Base-by-base conservation (phyloP, 2,329 filamentous ascomycete genomes). In the Annulohypoxylon truncatum region DNA sequence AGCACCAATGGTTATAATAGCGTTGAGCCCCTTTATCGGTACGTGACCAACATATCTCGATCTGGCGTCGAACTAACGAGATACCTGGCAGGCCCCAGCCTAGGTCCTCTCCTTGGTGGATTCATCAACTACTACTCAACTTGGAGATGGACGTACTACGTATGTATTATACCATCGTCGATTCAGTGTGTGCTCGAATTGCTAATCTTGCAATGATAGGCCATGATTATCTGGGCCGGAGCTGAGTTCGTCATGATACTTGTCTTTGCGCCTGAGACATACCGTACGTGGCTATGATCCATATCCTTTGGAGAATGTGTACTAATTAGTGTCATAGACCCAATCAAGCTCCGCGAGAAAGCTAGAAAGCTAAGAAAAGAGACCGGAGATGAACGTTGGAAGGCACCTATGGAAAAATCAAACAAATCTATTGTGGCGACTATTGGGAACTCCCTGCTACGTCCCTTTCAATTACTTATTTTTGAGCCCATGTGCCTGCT, bases 101-200 rank as follows among this genome's bases (percentile, higher is more conserved):
- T 88, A 2, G 88, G 89, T 0, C 87, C 88, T 0, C 69, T 90
- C 13, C 76, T 92, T 15, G 93, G 92, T 7, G 93, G 93, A 6
- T 94, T 96, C 77, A 93, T 97, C 77, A 95, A 95, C 77, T 87
- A 90, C 71, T 88, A 90, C 72, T 85, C 84, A 2, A 81, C 82
- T 60, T 97, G 93, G 90, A 83, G 92, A 55, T 96, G 92, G 92
- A 92, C 90, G 0, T 94, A 96, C 78, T 97, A 94, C 75, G 85
- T 75, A 64, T 13, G 74, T 70, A 42, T 50, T 40, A 12, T 33
- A 4, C 13, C 22, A n/a, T 24, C 15, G 12, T 35, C 38, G 20
- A 9, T 35, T 38, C 12, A 2, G 2, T 2, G 22, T 20, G 26
- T 4, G 10, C 9, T 35, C 1, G 4, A 10, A 3, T 47, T 48